Base-by-base conservation (phyloP, 2,329 filamentous ascomycete genomes). In the Parastagonospora nodorum region DNA sequence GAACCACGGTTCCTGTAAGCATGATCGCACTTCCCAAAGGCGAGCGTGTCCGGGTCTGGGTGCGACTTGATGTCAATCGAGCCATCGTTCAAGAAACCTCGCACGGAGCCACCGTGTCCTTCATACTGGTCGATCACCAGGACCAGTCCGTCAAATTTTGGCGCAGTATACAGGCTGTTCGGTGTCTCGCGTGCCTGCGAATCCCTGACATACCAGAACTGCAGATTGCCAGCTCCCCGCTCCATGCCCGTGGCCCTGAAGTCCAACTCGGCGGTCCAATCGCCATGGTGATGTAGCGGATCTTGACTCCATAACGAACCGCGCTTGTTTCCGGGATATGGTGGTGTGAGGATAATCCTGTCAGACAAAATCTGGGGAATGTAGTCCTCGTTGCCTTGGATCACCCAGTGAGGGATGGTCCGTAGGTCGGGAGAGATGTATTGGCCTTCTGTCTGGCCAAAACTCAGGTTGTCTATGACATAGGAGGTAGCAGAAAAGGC, bases 31-130 rank as follows among this genome's bases (percentile, higher is more conserved):
- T 96, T 91, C 11, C 92, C 94, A 72, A 99, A 99, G 12, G 93
- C 89, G 45, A 97, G 82, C 62, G 84, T 86, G 75, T 97, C 92
- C 12, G 96, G 85, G 64, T 84, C 88, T 60, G 85, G 81, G 63
- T 92, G 88, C 49, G 82, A 80, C 67, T 86, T 87, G 79, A 88
- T 97, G 73, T 96, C 90, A 60, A 83, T 86, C 32, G 80, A 84
- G 42, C 92, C 93, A 73, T 97, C 94, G 76, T 97, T 99, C 60
- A 99, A 78, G 78, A 97, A 99, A 14, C 89, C 94, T 51, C 94
- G 84, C 58, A 99, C 81, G 75, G 88, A 92, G 60, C 94, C 94
- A 44, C 86, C 86, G 50, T 79, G 78, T 60, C 90, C 88, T 47
- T 89, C 88, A 67, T 94, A 88, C 55, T 89, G 87, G 75, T 97